A percentile compares a stretch with the other conserved stretches of the same genome.
These are phyloP conservation scores for Suillus lakei DNA, from an alignment of 768 basidiomycete species.

Conservation along the genomic window DNA sequence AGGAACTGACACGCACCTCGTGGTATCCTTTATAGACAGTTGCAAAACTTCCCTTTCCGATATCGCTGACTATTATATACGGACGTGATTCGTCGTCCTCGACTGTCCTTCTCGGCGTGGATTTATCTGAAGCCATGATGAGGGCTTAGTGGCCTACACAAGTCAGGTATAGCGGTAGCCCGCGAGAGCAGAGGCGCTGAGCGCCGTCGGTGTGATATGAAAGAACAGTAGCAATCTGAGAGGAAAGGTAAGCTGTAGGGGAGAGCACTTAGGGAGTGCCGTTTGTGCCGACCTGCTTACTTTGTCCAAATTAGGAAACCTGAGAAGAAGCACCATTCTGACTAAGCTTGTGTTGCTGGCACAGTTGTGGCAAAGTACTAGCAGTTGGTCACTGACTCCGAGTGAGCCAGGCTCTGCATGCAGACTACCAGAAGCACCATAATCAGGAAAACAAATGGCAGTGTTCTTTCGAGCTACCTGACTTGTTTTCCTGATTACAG, in stretches of 20 bases:
- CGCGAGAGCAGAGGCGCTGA: slow-evolving; percentile 7
- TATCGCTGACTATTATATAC: slow-evolving; percentile 75
- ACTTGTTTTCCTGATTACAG: background rate
- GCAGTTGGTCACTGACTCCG: too few species aligned
- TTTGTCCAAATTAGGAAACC: slow-evolving; percentile 5
- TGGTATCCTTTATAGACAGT: slow-evolving; percentile 95
- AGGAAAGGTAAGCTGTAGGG: slow-evolving; percentile 1
- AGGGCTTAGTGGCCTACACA: background rate
- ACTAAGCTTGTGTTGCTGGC: slow-evolving; percentile 2
- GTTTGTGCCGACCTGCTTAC: background rate
- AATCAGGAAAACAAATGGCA: background rate
- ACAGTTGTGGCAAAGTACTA: too few species aligned
- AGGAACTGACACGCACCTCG: slow-evolving; percentile 56
- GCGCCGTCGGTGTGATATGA: background rate
- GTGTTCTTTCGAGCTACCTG: background rate
- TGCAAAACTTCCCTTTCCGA: slow-evolving; percentile 94
- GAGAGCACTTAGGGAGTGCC: slow-evolving; percentile 3
- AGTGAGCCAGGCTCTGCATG: too few species aligned
- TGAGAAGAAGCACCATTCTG: slow-evolving; percentile 5
- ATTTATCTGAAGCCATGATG: slow-evolving; percentile 34
- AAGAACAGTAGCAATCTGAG: background rate
- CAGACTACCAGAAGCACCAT: background rate
- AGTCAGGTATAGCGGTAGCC: slow-evolving; percentile 5
- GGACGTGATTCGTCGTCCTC: slow-evolving; percentile 78
- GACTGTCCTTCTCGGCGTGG: slow-evolving; percentile 28